Base-by-base conservation (phyloP, 148 eudicot genomes). In the Rhododendron kiyosumense region DNA sequence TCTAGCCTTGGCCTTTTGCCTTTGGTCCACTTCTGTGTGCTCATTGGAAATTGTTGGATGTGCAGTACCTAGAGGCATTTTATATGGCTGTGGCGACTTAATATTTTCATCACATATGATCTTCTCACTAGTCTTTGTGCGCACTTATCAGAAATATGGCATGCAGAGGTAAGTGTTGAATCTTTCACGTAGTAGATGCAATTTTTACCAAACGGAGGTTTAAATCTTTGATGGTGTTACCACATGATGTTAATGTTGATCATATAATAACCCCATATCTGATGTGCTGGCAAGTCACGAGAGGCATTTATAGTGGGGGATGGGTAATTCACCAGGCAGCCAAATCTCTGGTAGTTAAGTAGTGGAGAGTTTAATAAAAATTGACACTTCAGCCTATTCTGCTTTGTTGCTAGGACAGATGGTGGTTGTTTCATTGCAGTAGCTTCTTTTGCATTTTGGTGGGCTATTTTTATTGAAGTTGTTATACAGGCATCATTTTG, bases 81-180 rank as follows among this genome's bases (percentile, higher is more conserved):
- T 94, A 38, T 95, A 91, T 90, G 99, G 99, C 14, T 95, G 99
- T 91, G 98, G 99, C 59, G 99, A 97, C 87, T 91, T 97, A 82
- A 97, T 97, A 90, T 97, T 97, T 89, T 97, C 99, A 28, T 97
- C 99, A 28, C 99, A 97, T 87, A 97, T 97, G 99, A 97, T 97
- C 88, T 97, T 97, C 89, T 85, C 98, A 41, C 94, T 95, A 28
- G 94, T 93, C 76, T 95, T 94, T 90, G 91, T 97, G 90, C 95
- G 99, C 83, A 95, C 99, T 20, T 97, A 95, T 89, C 96, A 95
- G 22, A 97, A 94, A 89, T 97, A 95, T 83, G 99, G 99, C 43
- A 88, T 95, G 76, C 90, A 86, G 75, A 97, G 98, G 99, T 97
- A 91, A 38, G 51, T 22, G 49, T 82, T 22, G 26, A 59, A 34